phyloP scores from a whole-genome alignment of 2,329 filamentous ascomycete genomes.

The Epicoccum nigrum region DNA sequence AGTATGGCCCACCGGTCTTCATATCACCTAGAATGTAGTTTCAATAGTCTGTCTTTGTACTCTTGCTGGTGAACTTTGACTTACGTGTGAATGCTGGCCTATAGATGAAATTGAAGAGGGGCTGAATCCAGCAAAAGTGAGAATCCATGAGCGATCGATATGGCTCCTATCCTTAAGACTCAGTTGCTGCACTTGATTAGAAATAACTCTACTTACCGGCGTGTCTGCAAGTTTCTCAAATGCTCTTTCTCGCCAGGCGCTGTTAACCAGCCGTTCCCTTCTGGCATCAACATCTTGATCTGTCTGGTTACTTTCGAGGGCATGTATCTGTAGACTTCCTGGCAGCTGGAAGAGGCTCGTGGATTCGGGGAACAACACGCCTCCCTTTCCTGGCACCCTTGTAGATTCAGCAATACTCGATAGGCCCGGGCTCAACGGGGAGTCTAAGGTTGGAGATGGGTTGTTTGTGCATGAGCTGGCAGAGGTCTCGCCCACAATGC shows the following conservation, averaged over 20 bases:
- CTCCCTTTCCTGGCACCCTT: background rate
- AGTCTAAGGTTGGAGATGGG: background rate
- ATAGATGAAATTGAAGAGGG: background rate
- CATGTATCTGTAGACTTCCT: background rate
- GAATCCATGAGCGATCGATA: background rate
- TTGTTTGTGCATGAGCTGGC: background rate
- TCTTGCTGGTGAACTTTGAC: background rate
- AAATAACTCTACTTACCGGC: background rate
- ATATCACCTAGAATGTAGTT: background rate
- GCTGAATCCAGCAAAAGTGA: slow-evolving; percentile 2
- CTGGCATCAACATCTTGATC: background rate
- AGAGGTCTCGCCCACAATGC: background rate
- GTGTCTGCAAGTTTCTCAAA: background rate
- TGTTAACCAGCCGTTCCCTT: background rate
- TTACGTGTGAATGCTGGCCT: background rate
- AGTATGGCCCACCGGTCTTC: background rate
- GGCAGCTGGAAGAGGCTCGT: background rate
- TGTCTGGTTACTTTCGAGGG: background rate
- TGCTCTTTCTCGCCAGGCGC: background rate
- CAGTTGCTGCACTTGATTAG: background rate
- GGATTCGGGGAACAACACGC: background rate
- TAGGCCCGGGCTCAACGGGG: background rate
- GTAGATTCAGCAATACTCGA: background rate
- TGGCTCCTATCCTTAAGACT: background rate
- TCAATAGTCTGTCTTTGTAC: background rate